Percentiles rank a stretch among this genome's conserved stretches.
Conservation (phyloP, 2,329 filamentous ascomycete genomes). For the Bipolaris bicolor region DNA sequence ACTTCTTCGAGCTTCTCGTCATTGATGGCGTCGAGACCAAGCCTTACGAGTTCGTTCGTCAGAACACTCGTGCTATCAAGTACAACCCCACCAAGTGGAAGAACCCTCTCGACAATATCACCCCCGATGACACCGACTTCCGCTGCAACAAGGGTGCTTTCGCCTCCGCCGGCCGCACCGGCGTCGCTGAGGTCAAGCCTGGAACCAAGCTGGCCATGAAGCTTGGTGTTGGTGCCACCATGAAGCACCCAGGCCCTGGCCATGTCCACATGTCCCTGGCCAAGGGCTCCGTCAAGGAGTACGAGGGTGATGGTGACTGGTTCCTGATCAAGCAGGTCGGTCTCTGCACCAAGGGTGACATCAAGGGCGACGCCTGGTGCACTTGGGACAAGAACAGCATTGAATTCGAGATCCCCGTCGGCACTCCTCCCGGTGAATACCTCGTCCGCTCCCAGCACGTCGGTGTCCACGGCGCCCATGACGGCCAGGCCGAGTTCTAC, state of each 20-base stretch:
- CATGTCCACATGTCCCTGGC: constrained; percentile 37
- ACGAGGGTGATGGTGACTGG: constrained; percentile 35
- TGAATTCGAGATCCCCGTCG: constrained; percentile 45
- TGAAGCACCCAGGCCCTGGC: constrained; percentile 30
- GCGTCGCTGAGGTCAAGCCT: constrained; percentile 22
- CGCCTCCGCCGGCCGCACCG: constrained; percentile 15
- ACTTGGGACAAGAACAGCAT: constrained; percentile 26
- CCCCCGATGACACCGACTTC: constrained; percentile 29
- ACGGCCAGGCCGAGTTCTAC: constrained; percentile 50
- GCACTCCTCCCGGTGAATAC: constrained; percentile 51
- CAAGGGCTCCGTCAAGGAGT: constrained; percentile 21
- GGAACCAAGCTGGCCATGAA: constrained; percentile 25
- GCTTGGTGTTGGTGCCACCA: constrained; percentile 24
- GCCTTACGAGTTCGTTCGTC: constrained; percentile 32
- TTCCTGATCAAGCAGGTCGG: constrained; percentile 35
- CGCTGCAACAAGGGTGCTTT: constrained; percentile 36
- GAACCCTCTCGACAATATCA: constrained; percentile 29
- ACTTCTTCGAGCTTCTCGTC: constrained; percentile 32
- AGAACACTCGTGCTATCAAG: constrained; percentile 28
- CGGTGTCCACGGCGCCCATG: constrained; percentile 47
- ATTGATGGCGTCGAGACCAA: constrained; percentile 25
- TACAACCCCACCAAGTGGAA: constrained; percentile 36
- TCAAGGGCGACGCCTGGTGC: constrained; percentile 23
- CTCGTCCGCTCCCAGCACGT: constrained; percentile 54
- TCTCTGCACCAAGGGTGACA: constrained; percentile 17